Percentiles rank a stretch among this genome's conserved stretches.
phyloP scores from a whole-genome alignment of 2,329 filamentous ascomycete genomes.

The Fusarium azukiicola region DNA sequence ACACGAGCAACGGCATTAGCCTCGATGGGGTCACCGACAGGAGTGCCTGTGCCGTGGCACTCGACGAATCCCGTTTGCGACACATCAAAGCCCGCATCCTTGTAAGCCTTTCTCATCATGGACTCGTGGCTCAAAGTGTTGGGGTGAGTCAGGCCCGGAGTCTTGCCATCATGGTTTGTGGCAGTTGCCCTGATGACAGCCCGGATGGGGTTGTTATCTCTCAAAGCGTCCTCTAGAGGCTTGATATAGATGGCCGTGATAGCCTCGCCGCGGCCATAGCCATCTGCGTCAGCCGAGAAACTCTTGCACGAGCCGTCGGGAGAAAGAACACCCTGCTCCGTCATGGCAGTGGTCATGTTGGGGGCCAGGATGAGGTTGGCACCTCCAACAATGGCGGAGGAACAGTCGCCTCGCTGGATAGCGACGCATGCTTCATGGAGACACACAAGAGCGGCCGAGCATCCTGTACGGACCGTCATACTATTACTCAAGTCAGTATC shows the following conservation, averaged over 20 bases:
- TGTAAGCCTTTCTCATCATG: conserved; percentile 9
- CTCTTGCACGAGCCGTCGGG: conserved; percentile 53
- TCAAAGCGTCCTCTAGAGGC: conserved; percentile 66
- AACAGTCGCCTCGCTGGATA: conserved; percentile 53
- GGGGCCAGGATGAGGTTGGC: conserved; percentile 59
- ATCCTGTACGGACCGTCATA: conserved; percentile 61
- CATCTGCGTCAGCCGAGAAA: conserved; percentile 66
- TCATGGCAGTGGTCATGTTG: conserved; percentile 45
- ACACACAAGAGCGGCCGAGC: conserved; percentile 57
- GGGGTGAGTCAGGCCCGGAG: background rate
- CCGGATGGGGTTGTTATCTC: conserved; percentile 64
- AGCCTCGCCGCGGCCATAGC: conserved; percentile 72
- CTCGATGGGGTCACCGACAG: conserved; percentile 66
- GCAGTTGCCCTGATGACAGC: conserved; percentile 47
- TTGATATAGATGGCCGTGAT: conserved; percentile 67
- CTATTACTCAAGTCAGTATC: conserved; percentile 34
- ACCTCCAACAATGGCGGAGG: conserved; percentile 58
- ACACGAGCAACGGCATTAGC: conserved; percentile 58
- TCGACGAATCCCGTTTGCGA: conserved; percentile 51
- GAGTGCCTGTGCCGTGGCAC: conserved; percentile 69
- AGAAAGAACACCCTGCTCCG: conserved; percentile 52
- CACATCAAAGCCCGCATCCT: background rate
- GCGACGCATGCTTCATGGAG: conserved; percentile 59
- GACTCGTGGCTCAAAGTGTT: background rate
- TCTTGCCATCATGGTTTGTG: background rate